Evolutionary conservation across 2,329 filamentous ascomycete genomes (phyloP).

Genomic region (Aspergillus latus): DNA sequence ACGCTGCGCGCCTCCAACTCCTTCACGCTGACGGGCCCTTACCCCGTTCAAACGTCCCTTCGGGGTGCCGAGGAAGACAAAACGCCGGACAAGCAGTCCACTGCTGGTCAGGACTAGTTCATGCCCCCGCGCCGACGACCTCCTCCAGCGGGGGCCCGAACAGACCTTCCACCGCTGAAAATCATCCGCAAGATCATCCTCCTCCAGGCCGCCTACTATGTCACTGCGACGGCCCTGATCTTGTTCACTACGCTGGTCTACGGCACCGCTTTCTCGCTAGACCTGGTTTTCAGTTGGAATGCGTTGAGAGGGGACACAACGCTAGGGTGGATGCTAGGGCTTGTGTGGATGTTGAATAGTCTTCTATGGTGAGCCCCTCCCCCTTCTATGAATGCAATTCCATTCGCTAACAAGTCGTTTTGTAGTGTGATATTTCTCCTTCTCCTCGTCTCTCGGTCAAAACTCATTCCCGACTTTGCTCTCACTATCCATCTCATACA

Average conservation of each 20-base stretch:
- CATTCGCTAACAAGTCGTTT: background rate
- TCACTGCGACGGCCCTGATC: constrained; percentile 60
- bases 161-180: constrained; percentile 65
- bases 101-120: constrained; percentile 23
- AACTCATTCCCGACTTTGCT: constrained; percentile 92
- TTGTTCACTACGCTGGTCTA: constrained; percentile 67
- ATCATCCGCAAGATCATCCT: constrained; percentile 67
- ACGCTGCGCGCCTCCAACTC: background rate
- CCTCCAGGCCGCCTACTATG: constrained; percentile 66
- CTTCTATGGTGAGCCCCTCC: constrained; percentile 57
- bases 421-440: constrained; percentile 78
- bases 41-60: background rate
- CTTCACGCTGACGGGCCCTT: background rate
- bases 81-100: background rate
- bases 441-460: constrained; percentile 79
- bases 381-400: background rate
- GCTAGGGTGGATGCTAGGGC: constrained; percentile 66
- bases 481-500: constrained; percentile 84
- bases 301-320: constrained; percentile 66
- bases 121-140: constrained; percentile 56
- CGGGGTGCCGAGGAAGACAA: background rate
- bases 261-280: constrained; percentile 58
- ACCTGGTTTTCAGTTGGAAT: constrained; percentile 64
- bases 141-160: constrained; percentile 64
- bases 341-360: constrained; percentile 67